These are phyloP conservation scores for Phytomonas serpens DNA, from an alignment of 208 protist genomes.

Conservation along the genomic window DNA sequence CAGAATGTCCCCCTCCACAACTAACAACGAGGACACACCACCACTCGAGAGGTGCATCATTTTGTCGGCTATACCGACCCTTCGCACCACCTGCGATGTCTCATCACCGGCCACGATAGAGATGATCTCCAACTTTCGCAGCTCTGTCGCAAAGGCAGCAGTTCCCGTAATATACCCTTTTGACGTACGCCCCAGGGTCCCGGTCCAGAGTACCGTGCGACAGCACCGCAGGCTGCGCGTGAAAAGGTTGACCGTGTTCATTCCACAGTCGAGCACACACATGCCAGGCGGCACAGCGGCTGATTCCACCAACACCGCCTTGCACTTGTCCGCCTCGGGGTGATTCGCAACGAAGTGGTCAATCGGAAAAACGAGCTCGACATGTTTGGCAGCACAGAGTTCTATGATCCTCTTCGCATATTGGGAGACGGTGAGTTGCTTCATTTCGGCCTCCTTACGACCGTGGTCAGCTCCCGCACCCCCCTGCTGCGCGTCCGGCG, in stretches of 20 bases:
- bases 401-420: conserved; percentile 83
- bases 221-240: conserved; percentile 57
- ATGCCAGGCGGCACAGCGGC: conserved; percentile 40
- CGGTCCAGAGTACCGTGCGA: conserved; percentile 94
- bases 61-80: conserved; percentile 28
- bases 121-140: conserved; percentile 37
- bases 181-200: conserved; percentile 84
- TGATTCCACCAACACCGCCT: conserved; percentile 31
- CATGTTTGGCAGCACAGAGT: conserved; percentile 85
- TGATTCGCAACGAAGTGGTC: conserved; percentile 92
- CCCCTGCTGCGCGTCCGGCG: background rate
- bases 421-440: conserved; percentile 34
- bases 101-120: conserved; percentile 56
- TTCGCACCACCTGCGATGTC: conserved; percentile 28
- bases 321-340: conserved; percentile 12
- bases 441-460: background rate
- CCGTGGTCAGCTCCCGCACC: background rate
- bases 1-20: conserved; percentile 93
- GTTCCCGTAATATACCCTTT: conserved; percentile 89
- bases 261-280: conserved; percentile 91
- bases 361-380: conserved; percentile 95
- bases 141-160: conserved; percentile 39
- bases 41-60: conserved; percentile 96
- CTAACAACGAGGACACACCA: conserved; percentile 95
- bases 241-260: conserved; percentile 78